Evolutionary conservation across 371 early-diverging fungal species (phyloP), one percentile per base, ranked within the genome.

Genomic region (Lichtheimia hyalospora): DNA sequence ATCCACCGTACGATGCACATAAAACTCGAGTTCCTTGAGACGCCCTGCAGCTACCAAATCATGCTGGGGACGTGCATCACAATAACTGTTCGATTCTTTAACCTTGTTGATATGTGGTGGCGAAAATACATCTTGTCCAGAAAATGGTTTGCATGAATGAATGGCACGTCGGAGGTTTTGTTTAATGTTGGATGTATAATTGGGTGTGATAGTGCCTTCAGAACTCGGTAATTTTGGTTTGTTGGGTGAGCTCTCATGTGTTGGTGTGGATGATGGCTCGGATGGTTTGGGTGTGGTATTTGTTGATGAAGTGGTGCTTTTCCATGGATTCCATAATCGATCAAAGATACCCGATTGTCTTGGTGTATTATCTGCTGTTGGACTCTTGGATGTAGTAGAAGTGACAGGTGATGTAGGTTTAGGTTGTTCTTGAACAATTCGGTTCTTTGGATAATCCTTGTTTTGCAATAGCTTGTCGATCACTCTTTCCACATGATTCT

Each of bases 401-500:
- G n/a, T n/a, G n/a, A n/a, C n/a, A n/a, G n/a, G n/a, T n/a, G 42
- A 15, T 23, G 12, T 8, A 18, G 15, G 10, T 23, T 49, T 41
- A 8, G 21, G 14, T 48, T 43, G 44, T 46, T 60, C 48, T 15
- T 27, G 39, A 8, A 4, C 23, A 46, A 48, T 15, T 20, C 53
- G 39, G 13, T 61, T 61, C n/a, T 23, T 46, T 0, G 91, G 90
- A 57, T 91, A 91, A n/a, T 77, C 73, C 7, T 51, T 51, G 14
- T 73, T 68, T 44, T 84, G 83, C 1, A 89, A 63, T 4, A 93
- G 69, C 59, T 73, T 72, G 54, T 84, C 80, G 34, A 86, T 81
- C 2, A 91, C 87, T 18, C 84, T 78, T 15, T 81, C 77, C 0
- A 81, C 81, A 66, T 85, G 86, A 27, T 86, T 77, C 10, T 72